A percentile compares a stretch with the other conserved stretches of the same genome.
Conservation (phyloP, 2,329 filamentous ascomycete genomes). For the Rhytidhysteron rufulum region DNA sequence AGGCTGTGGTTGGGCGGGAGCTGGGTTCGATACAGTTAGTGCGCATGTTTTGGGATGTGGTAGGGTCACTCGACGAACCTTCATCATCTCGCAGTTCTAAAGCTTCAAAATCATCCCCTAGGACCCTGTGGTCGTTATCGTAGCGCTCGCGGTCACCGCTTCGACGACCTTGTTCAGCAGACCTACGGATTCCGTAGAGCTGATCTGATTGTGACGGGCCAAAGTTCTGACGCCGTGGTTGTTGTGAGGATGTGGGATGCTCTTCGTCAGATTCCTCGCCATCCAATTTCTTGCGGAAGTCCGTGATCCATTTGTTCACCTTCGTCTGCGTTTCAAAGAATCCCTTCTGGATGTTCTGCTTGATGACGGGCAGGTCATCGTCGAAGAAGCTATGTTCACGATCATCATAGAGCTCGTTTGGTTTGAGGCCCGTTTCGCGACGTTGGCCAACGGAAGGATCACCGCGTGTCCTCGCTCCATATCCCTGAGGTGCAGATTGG, state of each 20-base stretch:
- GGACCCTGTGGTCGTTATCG: conserved; percentile 86
- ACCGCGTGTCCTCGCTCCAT: conserved; percentile 27
- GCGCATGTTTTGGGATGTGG: not conserved
- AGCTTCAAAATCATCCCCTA: conserved; percentile 81
- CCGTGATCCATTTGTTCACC: conserved; percentile 89
- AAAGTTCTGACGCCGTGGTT: conserved; percentile 33
- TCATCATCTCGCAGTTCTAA: conserved; percentile 62
- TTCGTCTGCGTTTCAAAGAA: conserved; percentile 91
- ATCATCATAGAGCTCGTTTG: conserved; percentile 50
- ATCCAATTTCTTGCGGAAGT: conserved; percentile 88
- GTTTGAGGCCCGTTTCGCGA: conserved; percentile 51
- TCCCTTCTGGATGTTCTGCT: conserved; percentile 88
- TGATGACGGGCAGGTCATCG: conserved; percentile 90
- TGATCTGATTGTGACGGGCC: conserved; percentile 37
- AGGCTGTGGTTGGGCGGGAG: conserved; percentile 49
- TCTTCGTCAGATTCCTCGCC: conserved; percentile 72
- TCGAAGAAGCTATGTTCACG: conserved; percentile 90
- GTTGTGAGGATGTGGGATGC: conserved; percentile 49
- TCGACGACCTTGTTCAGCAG: conserved; percentile 46
- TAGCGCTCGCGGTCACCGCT: conserved; percentile 90
- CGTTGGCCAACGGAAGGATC: conserved; percentile 41
- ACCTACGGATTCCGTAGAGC: conserved; percentile 35
- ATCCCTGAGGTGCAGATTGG: conserved; percentile 42
- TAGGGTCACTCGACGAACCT: conserved; percentile 31
- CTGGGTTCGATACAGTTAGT: conserved; percentile 2